phyloP scores from a whole-genome alignment of 305 asterid genomes.

The Euphrasia arctica region DNA sequence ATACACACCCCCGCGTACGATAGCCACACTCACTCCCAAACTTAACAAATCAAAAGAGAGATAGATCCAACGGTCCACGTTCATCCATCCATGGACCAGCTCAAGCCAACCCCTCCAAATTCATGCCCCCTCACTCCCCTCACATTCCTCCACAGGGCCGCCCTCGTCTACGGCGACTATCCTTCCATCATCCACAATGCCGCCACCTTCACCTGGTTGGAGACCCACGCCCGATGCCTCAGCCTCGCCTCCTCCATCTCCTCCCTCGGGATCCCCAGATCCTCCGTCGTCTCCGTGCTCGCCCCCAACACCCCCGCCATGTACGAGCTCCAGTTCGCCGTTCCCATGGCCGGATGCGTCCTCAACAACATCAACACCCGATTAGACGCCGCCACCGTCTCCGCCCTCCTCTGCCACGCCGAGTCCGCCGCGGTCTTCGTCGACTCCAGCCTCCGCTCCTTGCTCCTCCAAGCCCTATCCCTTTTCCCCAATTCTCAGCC shows the following conservation, averaged over 20 bases:
- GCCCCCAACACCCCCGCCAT: constrained; percentile 58
- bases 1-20: no score
- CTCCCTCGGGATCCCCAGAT: constrained; percentile 27
- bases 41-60: no score
- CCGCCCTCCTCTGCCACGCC: constrained; percentile 43
- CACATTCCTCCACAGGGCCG: constrained; percentile 50
- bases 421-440: constrained; percentile 44
- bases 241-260: constrained; percentile 41
- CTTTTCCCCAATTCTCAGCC: constrained; percentile 35
- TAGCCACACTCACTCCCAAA: no score
- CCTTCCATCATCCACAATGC: constrained; percentile 36
- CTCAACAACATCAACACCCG: constrained; percentile 58
- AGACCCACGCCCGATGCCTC: constrained; percentile 47
- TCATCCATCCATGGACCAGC: constrained; percentile 20
- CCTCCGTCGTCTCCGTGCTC: constrained; percentile 49
- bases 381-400: constrained; percentile 44
- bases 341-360: constrained; percentile 61
- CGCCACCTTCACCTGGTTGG: constrained; percentile 48
- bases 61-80: no score
- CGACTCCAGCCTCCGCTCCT: constrained; percentile 33
- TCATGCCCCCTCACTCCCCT: constrained; percentile 33
- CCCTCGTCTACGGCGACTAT: constrained; percentile 43
- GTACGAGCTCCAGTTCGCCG: constrained; percentile 67
- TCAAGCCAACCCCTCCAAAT: constrained; percentile 26
- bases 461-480: constrained; percentile 36